Base-by-base conservation (phyloP, 371 early-diverging fungal species). In the Mucor piriformis region DNA sequence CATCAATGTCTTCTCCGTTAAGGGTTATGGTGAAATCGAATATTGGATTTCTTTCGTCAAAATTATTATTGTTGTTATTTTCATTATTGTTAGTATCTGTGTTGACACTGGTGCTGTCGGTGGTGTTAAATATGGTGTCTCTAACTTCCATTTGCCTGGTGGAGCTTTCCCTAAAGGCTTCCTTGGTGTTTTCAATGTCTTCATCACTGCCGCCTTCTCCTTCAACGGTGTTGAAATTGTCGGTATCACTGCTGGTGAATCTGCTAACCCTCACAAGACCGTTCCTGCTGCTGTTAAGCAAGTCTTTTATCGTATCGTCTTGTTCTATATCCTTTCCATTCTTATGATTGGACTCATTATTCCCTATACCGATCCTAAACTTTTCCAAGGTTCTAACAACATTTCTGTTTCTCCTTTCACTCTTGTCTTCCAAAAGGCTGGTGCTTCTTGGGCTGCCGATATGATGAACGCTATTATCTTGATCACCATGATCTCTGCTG, bases 191-290 rank as follows among this genome's bases (percentile, higher is more conserved):
- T 81, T 85, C 54, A 73, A 76, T 16, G 82, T 83, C n/a, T 88
- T 92, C 57, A 72, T 92, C 18, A 84, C 89, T 52, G 93, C 94
- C 3, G 92, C 90, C 46, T 95, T 91, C 60, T 81, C 88, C 16
- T 93, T 92, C 70, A 91, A 92, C 35, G 94, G 94, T 60, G 90
- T 91, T 1, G 92, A 88, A 69, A 77, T 88, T 20, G 79, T 88
- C 12, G 89, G 89, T 62, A 83, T 90, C 55, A 84, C 92, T 15
- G 87, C 87, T 20, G 90, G 88, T 66, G 90, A 90, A 73, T 81
- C 85, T 24, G 71, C 72, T 12, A 88, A 88, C 61, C 91, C 84
- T 49, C 84, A 80, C 33, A 83, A 85, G 59, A 85, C 88, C 27
- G 84, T 92, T 1, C 92, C 92, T 23, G 65, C 81, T 5, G 91